phyloP scores from a whole-genome alignment of 2,329 filamentous ascomycete species.

The Colletotrichum incanum region DNA sequence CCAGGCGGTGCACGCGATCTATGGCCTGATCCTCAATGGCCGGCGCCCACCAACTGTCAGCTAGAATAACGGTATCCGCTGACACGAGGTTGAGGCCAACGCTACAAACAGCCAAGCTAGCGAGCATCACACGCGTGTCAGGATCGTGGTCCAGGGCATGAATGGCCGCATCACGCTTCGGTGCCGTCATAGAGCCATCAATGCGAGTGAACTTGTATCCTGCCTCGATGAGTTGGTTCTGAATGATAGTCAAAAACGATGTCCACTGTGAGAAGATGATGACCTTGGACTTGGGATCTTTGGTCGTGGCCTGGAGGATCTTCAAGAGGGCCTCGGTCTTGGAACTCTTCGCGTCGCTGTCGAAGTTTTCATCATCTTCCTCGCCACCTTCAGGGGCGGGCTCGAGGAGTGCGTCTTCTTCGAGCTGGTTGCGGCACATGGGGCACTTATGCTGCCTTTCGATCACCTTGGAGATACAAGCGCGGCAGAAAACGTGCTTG shows the following conservation, averaged over 20 bases:
- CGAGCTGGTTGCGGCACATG: slow-evolving; percentile 82
- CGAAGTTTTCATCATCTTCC: slow-evolving; percentile 66
- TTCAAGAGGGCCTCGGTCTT: slow-evolving; percentile 87
- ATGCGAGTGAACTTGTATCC: slow-evolving; percentile 79
- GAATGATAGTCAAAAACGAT: slow-evolving; percentile 79
- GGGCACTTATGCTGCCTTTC: slow-evolving; percentile 85
- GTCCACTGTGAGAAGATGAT: slow-evolving; percentile 87
- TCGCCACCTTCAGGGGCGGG: slow-evolving; percentile 71
- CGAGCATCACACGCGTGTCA: slow-evolving; percentile 82
- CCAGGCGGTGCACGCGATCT: slow-evolving; percentile 88
- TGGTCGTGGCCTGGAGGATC: slow-evolving; percentile 79
- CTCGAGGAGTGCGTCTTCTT: slow-evolving; percentile 73
- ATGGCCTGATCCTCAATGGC: slow-evolving; percentile 94
- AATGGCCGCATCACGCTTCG: slow-evolving; percentile 81
- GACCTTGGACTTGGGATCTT: slow-evolving; percentile 76
- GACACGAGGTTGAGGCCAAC: slow-evolving; percentile 90
- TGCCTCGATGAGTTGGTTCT: slow-evolving; percentile 74
- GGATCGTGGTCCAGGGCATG: slow-evolving; percentile 77
- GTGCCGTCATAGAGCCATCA: slow-evolving; percentile 84
- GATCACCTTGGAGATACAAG: slow-evolving; percentile 83
- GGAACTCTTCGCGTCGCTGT: slow-evolving; percentile 79
- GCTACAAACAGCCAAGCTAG: slow-evolving; percentile 85
- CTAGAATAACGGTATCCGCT: slow-evolving; percentile 87
- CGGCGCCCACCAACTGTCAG: slow-evolving; percentile 91
- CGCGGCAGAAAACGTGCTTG: slow-evolving; percentile 83